Percentiles rank a stretch among this genome's conserved stretches.
phyloP scores from a whole-genome alignment of 2,329 filamentous ascomycete genomes.

The Aureobasidium uvarum region DNA sequence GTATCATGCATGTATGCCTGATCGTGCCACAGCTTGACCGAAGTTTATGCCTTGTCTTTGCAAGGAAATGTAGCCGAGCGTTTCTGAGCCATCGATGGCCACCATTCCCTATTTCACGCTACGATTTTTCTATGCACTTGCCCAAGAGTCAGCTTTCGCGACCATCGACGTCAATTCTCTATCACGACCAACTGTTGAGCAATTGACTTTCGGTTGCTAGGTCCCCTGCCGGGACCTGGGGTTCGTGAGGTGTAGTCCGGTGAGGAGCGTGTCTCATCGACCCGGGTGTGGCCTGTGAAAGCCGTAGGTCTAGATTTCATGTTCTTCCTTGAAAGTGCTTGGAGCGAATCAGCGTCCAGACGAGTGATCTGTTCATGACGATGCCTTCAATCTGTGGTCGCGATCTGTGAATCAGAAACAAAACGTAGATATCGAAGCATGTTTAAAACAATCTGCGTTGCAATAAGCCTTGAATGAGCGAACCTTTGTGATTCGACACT shows the following conservation, averaged over 20 bases:
- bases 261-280: neutral
- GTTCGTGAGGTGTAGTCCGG: neutral
- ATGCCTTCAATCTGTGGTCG: neutral
- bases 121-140: neutral
- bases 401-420: neutral
- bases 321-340: neutral
- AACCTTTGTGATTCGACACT: neutral
- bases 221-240: neutral
- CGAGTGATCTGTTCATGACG: neutral
- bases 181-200: neutral
- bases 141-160: neutral
- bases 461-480: neutral
- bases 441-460: neutral
- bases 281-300: neutral
- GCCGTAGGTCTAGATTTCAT: neutral
- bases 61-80: constrained; percentile 6
- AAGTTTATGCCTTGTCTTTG: neutral
- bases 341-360: neutral
- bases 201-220: constrained; percentile 6
- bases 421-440: constrained; percentile 24
- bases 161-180: neutral
- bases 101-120: neutral
- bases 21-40: neutral
- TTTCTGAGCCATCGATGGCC: neutral
- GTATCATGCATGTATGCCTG: constrained; percentile 13